Conservation (phyloP, 768 basidiomycete genomes). For the Holtermannia corniformis region DNA sequence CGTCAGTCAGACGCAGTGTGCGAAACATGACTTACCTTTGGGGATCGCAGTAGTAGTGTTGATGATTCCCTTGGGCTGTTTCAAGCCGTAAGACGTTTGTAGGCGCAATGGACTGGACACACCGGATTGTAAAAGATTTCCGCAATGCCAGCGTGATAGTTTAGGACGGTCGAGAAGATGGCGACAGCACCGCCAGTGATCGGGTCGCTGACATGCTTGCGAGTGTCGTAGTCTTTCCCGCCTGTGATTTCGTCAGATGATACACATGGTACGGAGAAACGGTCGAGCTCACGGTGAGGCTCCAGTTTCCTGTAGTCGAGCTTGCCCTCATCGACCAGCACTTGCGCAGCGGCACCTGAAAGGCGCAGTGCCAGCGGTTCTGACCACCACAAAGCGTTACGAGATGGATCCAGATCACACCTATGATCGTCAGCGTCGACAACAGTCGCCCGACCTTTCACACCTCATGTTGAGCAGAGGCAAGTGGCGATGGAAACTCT, state of each 20-base stretch:
- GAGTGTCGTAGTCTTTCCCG: constrained; percentile 46
- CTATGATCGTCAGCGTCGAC: constrained; percentile 11
- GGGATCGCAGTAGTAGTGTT: constrained; percentile 49
- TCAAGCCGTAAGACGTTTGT: background rate
- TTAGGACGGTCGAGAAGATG: constrained; percentile 49
- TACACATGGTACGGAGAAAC: background rate
- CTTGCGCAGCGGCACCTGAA: constrained; percentile 51
- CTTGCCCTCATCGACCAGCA: constrained; percentile 46
- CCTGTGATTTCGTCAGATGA: constrained; percentile 27
- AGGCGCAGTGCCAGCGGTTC: constrained; percentile 47
- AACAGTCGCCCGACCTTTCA: constrained; percentile 1
- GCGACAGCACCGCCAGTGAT: constrained; percentile 47
- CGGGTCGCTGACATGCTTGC: constrained; percentile 44
- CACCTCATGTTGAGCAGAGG: constrained; percentile 55
- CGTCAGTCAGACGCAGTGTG: background rate
- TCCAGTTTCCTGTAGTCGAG: constrained; percentile 47
- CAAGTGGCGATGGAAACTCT: constrained; percentile 54
- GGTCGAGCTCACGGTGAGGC: constrained; percentile 46
- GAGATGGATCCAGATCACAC: constrained; percentile 52
- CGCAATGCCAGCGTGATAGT: constrained; percentile 47
- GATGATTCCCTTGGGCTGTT: constrained; percentile 46
- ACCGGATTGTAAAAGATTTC: constrained; percentile 47
- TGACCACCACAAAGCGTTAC: constrained; percentile 55
- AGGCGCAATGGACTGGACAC: too few relatives aligned
- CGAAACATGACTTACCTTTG: constrained; percentile 36